A percentile compares a stretch with the other conserved stretches of the same genome.
Evolutionary conservation across 768 basidiomycete genomes (phyloP).

Genomic region (Termitomyces sp.): DNA sequence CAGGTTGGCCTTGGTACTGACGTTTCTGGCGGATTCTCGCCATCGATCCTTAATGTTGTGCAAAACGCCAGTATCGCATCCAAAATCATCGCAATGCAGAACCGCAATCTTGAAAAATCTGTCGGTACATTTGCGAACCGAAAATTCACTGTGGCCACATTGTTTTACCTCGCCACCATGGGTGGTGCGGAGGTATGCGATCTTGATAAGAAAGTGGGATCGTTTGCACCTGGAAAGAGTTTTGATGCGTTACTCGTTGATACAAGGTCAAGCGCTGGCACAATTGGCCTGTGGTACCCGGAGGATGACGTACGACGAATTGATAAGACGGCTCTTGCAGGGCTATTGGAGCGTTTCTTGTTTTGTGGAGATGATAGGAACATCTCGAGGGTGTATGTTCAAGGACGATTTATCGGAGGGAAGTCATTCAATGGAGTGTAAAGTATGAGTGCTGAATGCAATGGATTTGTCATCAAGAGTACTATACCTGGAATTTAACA

Average conservation of each 20-base stretch:
- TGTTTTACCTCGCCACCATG: constrained; percentile 86
- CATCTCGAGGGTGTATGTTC: constrained; percentile 76
- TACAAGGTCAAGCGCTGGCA: constrained; percentile 44
- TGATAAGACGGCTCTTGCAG: constrained; percentile 20
- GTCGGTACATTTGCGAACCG: constrained; percentile 37
- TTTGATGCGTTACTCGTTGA: constrained; percentile 86
- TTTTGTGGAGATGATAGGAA: constrained; percentile 87
- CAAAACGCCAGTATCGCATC: constrained; percentile 76
- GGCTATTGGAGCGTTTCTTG: constrained; percentile 75
- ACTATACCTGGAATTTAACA: too few relatives aligned
- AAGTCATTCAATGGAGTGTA: constrained; percentile 22
- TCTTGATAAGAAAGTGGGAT: constrained; percentile 63
- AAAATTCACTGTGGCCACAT: constrained; percentile 67
- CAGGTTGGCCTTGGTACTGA: constrained; percentile 96
- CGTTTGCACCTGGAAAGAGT: constrained; percentile 73
- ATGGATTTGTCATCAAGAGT: neutral
- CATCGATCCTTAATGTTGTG: constrained; percentile 72
- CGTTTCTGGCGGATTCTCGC: constrained; percentile 80
- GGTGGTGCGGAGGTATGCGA: constrained; percentile 86
- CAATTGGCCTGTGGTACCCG: constrained; percentile 51
- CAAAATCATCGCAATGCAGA: constrained; percentile 61
- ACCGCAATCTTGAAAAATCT: neutral
- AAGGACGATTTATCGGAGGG: constrained; percentile 76
- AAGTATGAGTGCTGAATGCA: neutral
- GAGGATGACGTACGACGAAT: constrained; percentile 26